Percentiles rank a stretch among this genome's conserved stretches.
phyloP scores from a whole-genome alignment of 805 yeast species.

The Kodamaea fukazawae region DNA sequence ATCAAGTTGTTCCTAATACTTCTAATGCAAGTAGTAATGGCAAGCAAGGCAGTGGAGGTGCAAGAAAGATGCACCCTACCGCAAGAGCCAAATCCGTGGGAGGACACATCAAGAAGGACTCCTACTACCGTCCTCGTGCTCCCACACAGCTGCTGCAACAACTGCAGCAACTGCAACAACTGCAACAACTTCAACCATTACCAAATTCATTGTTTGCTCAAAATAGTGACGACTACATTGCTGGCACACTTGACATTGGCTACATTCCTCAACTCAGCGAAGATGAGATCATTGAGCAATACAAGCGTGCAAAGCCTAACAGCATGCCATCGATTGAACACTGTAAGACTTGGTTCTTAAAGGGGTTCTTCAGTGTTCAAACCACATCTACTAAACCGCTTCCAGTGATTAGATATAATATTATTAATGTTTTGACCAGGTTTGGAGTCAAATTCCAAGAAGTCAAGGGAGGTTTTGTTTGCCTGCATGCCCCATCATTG shows the following conservation, averaged over 20 bases:
- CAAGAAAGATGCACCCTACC: conserved; percentile 61
- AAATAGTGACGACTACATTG: conserved; percentile 44
- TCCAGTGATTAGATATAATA: conserved; percentile 81
- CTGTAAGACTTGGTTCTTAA: conserved; percentile 85
- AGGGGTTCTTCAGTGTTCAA: conserved; percentile 92
- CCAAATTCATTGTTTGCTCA: conserved; percentile 40
- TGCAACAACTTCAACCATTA: conserved; percentile 43
- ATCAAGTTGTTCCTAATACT: conserved; percentile 14
- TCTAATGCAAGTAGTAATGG: conserved; percentile 8
- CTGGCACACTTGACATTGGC: conserved; percentile 15
- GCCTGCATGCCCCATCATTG: conserved; percentile 63
- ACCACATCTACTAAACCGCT: conserved; percentile 91
- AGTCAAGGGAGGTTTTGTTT: conserved; percentile 90
- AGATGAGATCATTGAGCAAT: conserved; percentile 41
- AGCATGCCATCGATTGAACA: conserved; percentile 92
- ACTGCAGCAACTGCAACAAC: no score
- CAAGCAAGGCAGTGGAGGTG: conserved; percentile 7
- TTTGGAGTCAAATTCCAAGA: conserved; percentile 81
- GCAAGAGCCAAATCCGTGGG: conserved; percentile 88
- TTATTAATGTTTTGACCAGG: conserved; percentile 70
- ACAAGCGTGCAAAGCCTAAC: conserved; percentile 60
- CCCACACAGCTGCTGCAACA: conserved; percentile 11
- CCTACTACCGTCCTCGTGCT: conserved; percentile 32
- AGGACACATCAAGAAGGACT: conserved; percentile 66
- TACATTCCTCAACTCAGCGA: conserved; percentile 39